Base-by-base conservation (phyloP, 2,329 filamentous ascomycete genomes). In the Ascomycota sp. region DNA sequence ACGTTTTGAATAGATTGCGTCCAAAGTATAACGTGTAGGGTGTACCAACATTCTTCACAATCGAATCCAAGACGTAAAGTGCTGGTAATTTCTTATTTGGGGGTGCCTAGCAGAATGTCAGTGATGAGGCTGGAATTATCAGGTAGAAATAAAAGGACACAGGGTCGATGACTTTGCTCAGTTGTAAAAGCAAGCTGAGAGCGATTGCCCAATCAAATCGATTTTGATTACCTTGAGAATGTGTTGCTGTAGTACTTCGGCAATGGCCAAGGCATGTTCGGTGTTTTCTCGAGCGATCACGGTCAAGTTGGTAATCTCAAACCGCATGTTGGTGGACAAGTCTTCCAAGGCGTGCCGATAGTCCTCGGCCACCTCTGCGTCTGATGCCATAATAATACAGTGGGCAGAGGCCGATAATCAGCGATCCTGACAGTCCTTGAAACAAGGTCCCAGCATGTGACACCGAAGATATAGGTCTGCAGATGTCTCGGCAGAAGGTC, bases 271-370 rank as follows among this genome's bases (percentile, higher is more conserved):
- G 23, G 89, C 89, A 60, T 94, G 79, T 55, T 92, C 83, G 40
- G 85, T 94, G 46, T 92, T 93, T 55, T 98, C 89, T 53, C 91
- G 82, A 35, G 89, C 89, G 55, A 98, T 95, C 51, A 93, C 74
- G 37, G 89, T 98, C 56, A 98, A 58, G 56, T 91, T 95, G 63
- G 79, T 86, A 53, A 98, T 98, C 56, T 95, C 86, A 55, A 82
- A 82, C 47, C 83, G 76, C 56, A 82, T 81, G 57, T 94, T 94
- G 49, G 75, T 69, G 40, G 78, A 80, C 45, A 98, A 65, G 53
- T 94, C 86, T 57, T 92, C 80, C 49, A 98, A 63, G 32, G 85
- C 89, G 47, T 82, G 79, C 51, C 78, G 80, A 59, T 93, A 98
- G 57, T 95, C 89, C 54, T 86, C 78, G 38, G 85, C 85, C 43